Evolutionary conservation across 2,329 filamentous ascomycete genomes (phyloP).

Genomic region (Pseudogymnoascus sp.): DNA sequence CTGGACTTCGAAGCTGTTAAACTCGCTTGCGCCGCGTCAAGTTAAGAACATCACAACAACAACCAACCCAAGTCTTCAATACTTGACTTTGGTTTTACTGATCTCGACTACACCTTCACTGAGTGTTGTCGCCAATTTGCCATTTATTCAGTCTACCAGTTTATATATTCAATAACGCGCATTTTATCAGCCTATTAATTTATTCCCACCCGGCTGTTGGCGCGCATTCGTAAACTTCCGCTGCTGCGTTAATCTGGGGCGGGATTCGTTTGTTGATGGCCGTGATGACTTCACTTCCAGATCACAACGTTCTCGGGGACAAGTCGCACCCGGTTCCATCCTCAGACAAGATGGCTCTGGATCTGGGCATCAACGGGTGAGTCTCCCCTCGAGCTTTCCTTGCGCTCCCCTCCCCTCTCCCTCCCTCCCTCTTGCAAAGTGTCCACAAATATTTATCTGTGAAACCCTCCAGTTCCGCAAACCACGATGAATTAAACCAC

Average conservation of each 20-base stretch:
- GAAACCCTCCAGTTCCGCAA: slow-evolving; percentile 25
- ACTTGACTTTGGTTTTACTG: slow-evolving; percentile 1
- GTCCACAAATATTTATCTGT: slow-evolving; percentile 28
- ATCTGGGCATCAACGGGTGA: slow-evolving; percentile 50
- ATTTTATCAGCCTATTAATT: not conserved
- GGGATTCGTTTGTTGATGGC: slow-evolving; percentile 35
- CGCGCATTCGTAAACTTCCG: slow-evolving; percentile 24
- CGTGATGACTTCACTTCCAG: slow-evolving; percentile 43
- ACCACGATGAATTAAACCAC: slow-evolving; percentile 23
- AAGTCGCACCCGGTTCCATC: slow-evolving; percentile 41
- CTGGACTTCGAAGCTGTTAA: not conserved
- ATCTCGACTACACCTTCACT: not conserved
- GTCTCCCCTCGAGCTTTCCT: slow-evolving; percentile 31
- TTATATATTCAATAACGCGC: not conserved
- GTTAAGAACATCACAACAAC: slow-evolving; percentile 4
- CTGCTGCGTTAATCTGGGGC: slow-evolving; percentile 9
- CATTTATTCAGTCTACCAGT: not conserved
- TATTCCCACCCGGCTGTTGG: slow-evolving; percentile 26
- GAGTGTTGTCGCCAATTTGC: slow-evolving; percentile 3
- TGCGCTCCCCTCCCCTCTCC: slow-evolving; percentile 21
- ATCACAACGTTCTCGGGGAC: slow-evolving; percentile 33
- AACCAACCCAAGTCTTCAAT: slow-evolving; percentile 9
- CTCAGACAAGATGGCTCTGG: slow-evolving; percentile 42
- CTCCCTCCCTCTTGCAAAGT: slow-evolving; percentile 17
- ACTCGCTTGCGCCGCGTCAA: slow-evolving; percentile 4